Evolutionary conservation across 2,329 filamentous ascomycete species (phyloP).

Genomic region (Pseudocercospora cruenta): DNA sequence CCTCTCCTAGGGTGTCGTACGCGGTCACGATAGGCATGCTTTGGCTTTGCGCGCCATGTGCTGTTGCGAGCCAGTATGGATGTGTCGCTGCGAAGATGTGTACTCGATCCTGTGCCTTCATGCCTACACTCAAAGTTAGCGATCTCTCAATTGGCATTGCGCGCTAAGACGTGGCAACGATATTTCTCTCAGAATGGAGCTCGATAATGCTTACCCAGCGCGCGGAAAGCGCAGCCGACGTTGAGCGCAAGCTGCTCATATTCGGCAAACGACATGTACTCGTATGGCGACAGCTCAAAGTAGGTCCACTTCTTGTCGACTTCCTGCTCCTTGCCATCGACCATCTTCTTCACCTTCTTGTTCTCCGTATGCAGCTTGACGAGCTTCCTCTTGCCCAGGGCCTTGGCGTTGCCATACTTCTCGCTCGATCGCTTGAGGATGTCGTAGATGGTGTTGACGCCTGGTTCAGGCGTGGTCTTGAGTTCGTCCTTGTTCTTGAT

Average conservation of each 20-base stretch:
- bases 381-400: slow-evolving; percentile 69
- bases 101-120: slow-evolving; percentile 68
- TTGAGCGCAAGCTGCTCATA: slow-evolving; percentile 72
- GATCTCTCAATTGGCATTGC: not conserved
- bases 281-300: slow-evolving; percentile 79
- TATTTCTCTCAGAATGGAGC: too few relatives aligned
- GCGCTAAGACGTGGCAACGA: too few relatives aligned
- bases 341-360: slow-evolving; percentile 86
- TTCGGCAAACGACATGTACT: slow-evolving; percentile 77
- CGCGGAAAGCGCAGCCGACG: slow-evolving; percentile 72
- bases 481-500: slow-evolving; percentile 72
- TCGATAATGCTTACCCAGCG: slow-evolving; percentile 54
- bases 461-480: slow-evolving; percentile 65
- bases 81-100: slow-evolving; percentile 86
- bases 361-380: slow-evolving; percentile 78
- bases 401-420: slow-evolving; percentile 57
- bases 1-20: slow-evolving; percentile 87
- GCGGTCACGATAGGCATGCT: slow-evolving; percentile 91
- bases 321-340: slow-evolving; percentile 77
- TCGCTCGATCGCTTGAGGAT: slow-evolving; percentile 71
- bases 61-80: slow-evolving; percentile 80
- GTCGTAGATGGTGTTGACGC: slow-evolving; percentile 77
- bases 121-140: slow-evolving; percentile 47
- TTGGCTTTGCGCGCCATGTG: slow-evolving; percentile 71
- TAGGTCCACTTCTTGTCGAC: slow-evolving; percentile 91